Conservation (phyloP, 768 basidiomycete genomes). For the Lenzites betulinus region DNA sequence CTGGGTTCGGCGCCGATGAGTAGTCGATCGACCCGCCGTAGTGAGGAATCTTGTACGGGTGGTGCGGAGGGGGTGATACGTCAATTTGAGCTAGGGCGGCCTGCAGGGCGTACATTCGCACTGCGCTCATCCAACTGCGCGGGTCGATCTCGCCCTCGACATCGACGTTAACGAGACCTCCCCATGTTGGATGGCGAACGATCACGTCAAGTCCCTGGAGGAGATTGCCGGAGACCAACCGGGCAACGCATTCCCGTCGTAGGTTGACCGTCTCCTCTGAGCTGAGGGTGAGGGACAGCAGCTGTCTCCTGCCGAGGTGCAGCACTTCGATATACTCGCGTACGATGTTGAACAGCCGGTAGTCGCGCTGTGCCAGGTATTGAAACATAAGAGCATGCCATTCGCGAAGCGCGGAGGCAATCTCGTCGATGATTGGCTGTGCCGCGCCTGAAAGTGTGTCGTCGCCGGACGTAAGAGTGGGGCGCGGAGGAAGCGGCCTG, state of each 20-base stretch:
- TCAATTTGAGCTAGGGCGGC: conserved; percentile 77
- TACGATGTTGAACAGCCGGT: conserved; percentile 84
- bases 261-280: conserved; percentile 83
- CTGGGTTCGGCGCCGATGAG: conserved; percentile 54
- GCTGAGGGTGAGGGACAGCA: conserved; percentile 85
- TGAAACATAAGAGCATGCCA: conserved; percentile 93
- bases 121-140: conserved; percentile 85
- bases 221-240: conserved; percentile 87
- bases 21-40: conserved; percentile 48
- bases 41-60: conserved; percentile 39
- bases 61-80: conserved; percentile 36
- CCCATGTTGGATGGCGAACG: conserved; percentile 93
- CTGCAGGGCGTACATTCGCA: conserved; percentile 93
- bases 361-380: conserved; percentile 87
- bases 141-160: conserved; percentile 80
- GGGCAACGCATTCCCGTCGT: conserved; percentile 82
- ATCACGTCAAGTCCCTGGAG: conserved; percentile 93
- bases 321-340: conserved; percentile 88
- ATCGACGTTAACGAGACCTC: conserved; percentile 88
- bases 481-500: conserved; percentile 85
- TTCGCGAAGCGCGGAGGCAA: conserved; percentile 93
- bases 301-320: conserved; percentile 87
- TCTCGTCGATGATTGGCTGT: conserved; percentile 96
- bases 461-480: conserved; percentile 93
- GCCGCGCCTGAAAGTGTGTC: conserved; percentile 81